Evolutionary conservation across 192 early-diverging fungal genomes (phyloP).

Genomic region (Backusella australiensis): DNA sequence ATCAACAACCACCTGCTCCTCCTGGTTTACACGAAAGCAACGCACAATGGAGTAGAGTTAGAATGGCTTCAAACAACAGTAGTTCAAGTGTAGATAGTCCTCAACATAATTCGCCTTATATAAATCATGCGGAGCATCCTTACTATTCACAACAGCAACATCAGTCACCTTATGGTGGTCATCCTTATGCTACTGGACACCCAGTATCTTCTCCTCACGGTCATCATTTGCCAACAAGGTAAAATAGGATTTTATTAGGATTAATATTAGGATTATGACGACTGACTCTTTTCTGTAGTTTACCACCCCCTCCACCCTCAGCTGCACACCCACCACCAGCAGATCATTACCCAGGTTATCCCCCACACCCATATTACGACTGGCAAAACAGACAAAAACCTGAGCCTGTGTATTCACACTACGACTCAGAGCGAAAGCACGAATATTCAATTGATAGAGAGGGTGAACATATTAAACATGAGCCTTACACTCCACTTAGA

Average conservation of each 20-base stretch:
- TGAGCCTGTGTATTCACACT: not conserved
- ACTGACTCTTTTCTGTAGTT: not conserved
- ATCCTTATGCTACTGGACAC: not conserved
- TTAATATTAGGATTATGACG: not conserved
- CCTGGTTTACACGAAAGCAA: not conserved
- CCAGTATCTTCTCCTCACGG: conserved; percentile 2
- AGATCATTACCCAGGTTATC: not conserved
- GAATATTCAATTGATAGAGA: conserved; percentile 9
- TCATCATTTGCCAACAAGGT: conserved; percentile 1
- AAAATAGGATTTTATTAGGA: not conserved
- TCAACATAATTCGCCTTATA: conserved; percentile 10
- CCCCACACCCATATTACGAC: not conserved
- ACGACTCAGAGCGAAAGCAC: conserved; percentile 11
- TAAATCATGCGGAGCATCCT: conserved; percentile 5
- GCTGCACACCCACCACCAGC: not conserved
- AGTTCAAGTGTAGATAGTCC: conserved; percentile 7
- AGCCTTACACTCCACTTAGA: conserved; percentile 1
- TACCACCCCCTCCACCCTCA: conserved; percentile 4
- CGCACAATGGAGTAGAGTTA: conserved; percentile 12
- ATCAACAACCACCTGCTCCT: not conserved
- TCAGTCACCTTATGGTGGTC: not conserved
- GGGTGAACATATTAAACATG: not conserved
- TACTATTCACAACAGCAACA: conserved; percentile 16
- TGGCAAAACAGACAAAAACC: conserved; percentile 6
- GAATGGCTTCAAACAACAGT: conserved; percentile 17